A percentile compares a stretch with the other conserved stretches of the same genome.
Conservation (phyloP, 139 green algal genomes). For the Mychonastes homosphaera region DNA sequence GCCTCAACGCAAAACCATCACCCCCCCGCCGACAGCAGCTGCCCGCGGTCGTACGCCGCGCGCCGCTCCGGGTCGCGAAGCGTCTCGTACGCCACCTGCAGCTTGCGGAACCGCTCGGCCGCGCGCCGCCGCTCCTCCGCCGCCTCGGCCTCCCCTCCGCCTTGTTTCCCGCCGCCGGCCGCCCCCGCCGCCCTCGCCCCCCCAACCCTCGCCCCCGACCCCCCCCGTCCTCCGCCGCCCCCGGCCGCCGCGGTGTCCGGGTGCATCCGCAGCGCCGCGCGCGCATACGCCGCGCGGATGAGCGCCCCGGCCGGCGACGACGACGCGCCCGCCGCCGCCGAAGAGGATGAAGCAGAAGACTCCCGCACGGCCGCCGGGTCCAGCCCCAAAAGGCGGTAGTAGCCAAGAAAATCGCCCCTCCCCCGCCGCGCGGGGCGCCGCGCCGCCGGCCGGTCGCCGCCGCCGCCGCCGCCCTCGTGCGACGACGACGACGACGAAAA, state of each 20-base stretch:
- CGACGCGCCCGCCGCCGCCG: neutral
- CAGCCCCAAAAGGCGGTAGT: slow-evolving; percentile 61
- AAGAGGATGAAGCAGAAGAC: neutral
- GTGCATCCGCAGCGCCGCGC: slow-evolving; percentile 54
- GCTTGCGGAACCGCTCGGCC: slow-evolving; percentile 36
- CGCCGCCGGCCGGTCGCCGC: neutral
- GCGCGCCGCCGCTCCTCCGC: slow-evolving; percentile 8
- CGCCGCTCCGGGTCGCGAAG: slow-evolving; percentile 43
- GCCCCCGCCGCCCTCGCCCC: no score
- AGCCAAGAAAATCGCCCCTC: slow-evolving; percentile 58
- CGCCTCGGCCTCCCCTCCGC: no score
- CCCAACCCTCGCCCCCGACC: no score
- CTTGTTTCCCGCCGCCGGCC: no score
- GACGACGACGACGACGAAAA: no score
- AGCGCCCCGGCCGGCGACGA: slow-evolving; percentile 9
- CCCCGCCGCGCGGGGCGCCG: neutral
- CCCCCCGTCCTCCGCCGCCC: no score
- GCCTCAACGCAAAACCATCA: no score
- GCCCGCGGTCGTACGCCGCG: slow-evolving; percentile 46
- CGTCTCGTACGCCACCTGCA: slow-evolving; percentile 60
- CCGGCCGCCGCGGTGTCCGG: slow-evolving; percentile 43
- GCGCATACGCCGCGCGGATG: slow-evolving; percentile 64
- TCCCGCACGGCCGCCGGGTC: slow-evolving; percentile 13
- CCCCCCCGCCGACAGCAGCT: no score
- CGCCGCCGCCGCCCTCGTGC: slow-evolving; percentile 7